Percentiles rank a stretch among this genome's conserved stretches.
These are phyloP conservation scores for Pleodorina starrii DNA, from an alignment of 139 green algal species.

Conservation along the genomic window DNA sequence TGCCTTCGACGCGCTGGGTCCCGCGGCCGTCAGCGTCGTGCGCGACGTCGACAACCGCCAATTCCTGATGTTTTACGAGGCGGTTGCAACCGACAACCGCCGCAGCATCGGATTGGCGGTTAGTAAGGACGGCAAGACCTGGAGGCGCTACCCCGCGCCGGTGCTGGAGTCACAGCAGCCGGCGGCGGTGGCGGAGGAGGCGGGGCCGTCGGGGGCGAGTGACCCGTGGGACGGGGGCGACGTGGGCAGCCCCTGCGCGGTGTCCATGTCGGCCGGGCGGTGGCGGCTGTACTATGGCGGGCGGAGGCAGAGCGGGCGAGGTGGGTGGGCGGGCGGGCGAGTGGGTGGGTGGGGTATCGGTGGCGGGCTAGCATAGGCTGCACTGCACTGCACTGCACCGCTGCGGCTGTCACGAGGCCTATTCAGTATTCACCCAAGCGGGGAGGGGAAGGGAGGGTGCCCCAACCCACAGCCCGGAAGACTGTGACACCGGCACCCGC, in stretches of 20 bases:
- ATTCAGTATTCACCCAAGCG: background rate
- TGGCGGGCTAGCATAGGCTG: background rate
- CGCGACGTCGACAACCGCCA: slow-evolving; percentile 80
- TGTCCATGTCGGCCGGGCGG: slow-evolving; percentile 83
- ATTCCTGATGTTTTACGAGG: slow-evolving; percentile 96
- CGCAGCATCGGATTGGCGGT: slow-evolving; percentile 87
- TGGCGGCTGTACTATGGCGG: slow-evolving; percentile 92
- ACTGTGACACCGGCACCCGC: too few relatives aligned
- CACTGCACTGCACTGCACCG: background rate
- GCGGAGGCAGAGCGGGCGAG: background rate
- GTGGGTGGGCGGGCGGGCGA: background rate
- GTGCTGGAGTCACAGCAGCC: slow-evolving; percentile 30
- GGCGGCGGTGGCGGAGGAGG: background rate
- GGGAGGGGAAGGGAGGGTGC: background rate
- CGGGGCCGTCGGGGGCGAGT: background rate
- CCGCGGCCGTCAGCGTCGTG: slow-evolving; percentile 67
- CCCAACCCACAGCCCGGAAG: background rate
- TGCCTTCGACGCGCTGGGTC: slow-evolving; percentile 77
- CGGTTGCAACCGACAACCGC: slow-evolving; percentile 72
- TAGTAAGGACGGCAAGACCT: slow-evolving; percentile 77
- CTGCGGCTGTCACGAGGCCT: background rate
- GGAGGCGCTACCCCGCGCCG: slow-evolving; percentile 65
- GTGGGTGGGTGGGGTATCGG: too few relatives aligned
- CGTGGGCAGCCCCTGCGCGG: slow-evolving; percentile 86
- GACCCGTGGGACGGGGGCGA: slow-evolving; percentile 82